phyloP scores from a whole-genome alignment of 1,284 basidiomycete genomes.

The Pascua sp. region DNA sequence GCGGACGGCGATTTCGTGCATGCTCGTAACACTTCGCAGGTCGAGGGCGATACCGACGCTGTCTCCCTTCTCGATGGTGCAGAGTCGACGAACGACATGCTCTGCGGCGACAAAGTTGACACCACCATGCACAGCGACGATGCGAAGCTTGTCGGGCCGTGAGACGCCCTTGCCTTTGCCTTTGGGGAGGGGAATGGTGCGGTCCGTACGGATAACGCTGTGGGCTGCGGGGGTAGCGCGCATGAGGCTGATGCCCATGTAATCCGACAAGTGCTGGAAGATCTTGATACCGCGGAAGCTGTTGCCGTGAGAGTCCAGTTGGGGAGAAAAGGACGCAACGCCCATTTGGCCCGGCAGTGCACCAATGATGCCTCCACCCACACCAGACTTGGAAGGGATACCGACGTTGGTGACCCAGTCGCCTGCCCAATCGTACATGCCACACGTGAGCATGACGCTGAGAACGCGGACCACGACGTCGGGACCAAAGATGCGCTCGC shows the following conservation, averaged over 20 bases:
- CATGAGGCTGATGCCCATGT: slow-evolving; percentile 23
- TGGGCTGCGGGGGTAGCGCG: slow-evolving; percentile 13
- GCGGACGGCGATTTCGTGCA: slow-evolving; percentile 7
- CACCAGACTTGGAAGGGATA: slow-evolving; percentile 14
- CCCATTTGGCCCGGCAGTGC: slow-evolving; percentile 15
- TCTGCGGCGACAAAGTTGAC: slow-evolving; percentile 18
- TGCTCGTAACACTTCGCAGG: slow-evolving; percentile 10
- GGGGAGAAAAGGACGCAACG: slow-evolving; percentile 14
- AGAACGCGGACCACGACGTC: slow-evolving; percentile 10
- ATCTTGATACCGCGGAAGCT: slow-evolving; percentile 12
- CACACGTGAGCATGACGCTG: slow-evolving; percentile 17
- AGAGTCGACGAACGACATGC: slow-evolving; percentile 13
- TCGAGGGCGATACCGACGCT: slow-evolving; percentile 9
- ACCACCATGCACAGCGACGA: slow-evolving; percentile 15
- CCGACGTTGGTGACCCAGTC: slow-evolving; percentile 12
- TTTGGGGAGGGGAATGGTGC: slow-evolving; percentile 8
- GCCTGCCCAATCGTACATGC: slow-evolving; percentile 17
- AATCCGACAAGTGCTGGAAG: slow-evolving; percentile 10
- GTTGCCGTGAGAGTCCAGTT: slow-evolving; percentile 14
- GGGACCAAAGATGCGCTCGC: slow-evolving; percentile 5
- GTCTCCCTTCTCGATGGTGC: slow-evolving; percentile 1
- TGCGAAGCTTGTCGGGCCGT: not conserved
- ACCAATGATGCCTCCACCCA: slow-evolving; percentile 15
- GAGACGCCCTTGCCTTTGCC: not conserved
- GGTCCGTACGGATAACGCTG: slow-evolving; percentile 13